phyloP scores from a whole-genome alignment of 345 rosid species.

The Litchi chinensis region DNA sequence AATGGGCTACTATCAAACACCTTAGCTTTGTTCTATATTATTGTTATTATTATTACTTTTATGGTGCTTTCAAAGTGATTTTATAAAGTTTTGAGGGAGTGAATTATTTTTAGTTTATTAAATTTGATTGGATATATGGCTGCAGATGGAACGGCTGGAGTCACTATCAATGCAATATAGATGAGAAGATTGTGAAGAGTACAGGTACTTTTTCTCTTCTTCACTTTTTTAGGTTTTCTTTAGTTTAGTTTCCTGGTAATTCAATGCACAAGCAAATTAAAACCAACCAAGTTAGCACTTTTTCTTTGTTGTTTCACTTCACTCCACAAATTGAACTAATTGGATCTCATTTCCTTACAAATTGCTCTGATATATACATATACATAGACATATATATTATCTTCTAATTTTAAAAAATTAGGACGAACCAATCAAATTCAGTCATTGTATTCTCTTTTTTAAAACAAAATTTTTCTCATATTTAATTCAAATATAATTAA shows the following conservation, averaged over 20 bases:
- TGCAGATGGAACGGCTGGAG: conserved; percentile 66
- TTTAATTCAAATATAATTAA: too few relatives aligned
- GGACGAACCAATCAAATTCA: too few relatives aligned
- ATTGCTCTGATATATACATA: too few relatives aligned
- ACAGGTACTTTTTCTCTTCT: conserved; percentile 27
- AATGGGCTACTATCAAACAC: conserved; percentile 37
- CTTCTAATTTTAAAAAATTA: too few relatives aligned
- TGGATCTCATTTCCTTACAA: not conserved
- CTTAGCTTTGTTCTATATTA: not conserved
- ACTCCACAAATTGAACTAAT: not conserved
- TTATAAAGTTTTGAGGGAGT: not conserved
- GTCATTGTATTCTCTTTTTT: too few relatives aligned
- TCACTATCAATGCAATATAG: conserved; percentile 43
- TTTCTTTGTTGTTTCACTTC: not conserved
- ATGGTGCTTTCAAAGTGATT: not conserved
- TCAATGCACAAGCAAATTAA: not conserved
- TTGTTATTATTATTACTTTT: not conserved
- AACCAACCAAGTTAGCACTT: not conserved
- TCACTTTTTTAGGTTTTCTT: not conserved
- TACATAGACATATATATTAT: not conserved
- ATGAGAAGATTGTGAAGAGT: conserved; percentile 44
- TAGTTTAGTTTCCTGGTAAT: not conserved
- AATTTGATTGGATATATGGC: not conserved
- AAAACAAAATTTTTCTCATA: too few relatives aligned
- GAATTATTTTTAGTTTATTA: not conserved